These are phyloP conservation scores for Remersonia thermophila DNA, from an alignment of 2,329 filamentous ascomycete species.

Conservation along the genomic window DNA sequence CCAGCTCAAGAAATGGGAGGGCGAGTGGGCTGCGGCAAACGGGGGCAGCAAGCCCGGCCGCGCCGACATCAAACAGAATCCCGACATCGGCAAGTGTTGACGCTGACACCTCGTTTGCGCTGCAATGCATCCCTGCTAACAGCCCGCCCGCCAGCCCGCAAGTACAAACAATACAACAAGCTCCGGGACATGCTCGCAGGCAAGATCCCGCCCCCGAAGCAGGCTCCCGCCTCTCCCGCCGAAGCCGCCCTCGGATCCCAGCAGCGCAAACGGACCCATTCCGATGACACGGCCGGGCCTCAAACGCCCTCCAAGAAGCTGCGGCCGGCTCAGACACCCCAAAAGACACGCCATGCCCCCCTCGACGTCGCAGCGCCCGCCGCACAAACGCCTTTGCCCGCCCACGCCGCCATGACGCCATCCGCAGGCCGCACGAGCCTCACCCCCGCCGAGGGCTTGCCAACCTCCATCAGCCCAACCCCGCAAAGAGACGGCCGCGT, in stretches of 20 bases:
- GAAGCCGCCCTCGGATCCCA: conserved; percentile 18
- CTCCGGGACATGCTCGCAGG: conserved; percentile 46
- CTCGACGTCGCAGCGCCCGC: conserved; percentile 9
- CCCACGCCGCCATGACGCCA: conserved; percentile 32
- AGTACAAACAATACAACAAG: conserved; percentile 67
- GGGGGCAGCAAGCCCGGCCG: conserved; percentile 56
- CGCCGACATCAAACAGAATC: conserved; percentile 64
- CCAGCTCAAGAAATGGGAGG: conserved; percentile 66
- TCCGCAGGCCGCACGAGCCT: conserved; percentile 46
- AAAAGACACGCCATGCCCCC: conserved; percentile 12
- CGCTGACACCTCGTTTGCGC: conserved; percentile 7
- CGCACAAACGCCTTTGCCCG: conserved; percentile 2
- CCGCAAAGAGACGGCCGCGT: conserved; percentile 69
- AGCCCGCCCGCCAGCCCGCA: conserved; percentile 38
- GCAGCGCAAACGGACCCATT: conserved; percentile 27
- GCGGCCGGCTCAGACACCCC: conserved; percentile 24
- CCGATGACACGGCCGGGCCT: conserved; percentile 19
- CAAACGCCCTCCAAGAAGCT: conserved; percentile 41
- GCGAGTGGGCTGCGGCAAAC: conserved; percentile 48
- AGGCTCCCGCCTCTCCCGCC: conserved; percentile 18
- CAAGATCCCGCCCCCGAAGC: conserved; percentile 29
- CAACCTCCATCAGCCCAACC: conserved; percentile 60
- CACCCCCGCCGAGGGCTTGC: conserved; percentile 35
- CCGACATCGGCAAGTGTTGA: conserved; percentile 46
- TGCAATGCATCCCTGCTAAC: neutral